Conservation (phyloP, 768 basidiomycete species). For the Amanita polypyramis region DNA sequence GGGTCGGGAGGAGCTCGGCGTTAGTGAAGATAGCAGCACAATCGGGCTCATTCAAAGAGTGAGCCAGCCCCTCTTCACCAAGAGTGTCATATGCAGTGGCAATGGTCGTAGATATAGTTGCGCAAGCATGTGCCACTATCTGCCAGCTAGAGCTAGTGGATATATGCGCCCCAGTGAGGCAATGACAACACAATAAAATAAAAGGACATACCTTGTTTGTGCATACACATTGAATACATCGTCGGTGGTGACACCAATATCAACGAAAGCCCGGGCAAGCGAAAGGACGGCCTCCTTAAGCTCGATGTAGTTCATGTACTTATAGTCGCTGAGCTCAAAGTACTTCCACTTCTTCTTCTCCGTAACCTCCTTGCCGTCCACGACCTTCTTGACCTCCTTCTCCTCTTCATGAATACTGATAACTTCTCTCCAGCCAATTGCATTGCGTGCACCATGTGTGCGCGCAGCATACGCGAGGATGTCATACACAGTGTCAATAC, state of each 20-base stretch:
- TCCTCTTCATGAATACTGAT: conserved; percentile 68
- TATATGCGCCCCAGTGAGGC: conserved; percentile 7
- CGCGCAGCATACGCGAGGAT: conserved; percentile 64
- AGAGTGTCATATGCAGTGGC: conserved; percentile 97
- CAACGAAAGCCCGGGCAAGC: conserved; percentile 61
- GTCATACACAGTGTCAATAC: conserved; percentile 76
- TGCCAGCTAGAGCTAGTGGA: conserved; percentile 71
- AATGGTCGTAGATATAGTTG: conserved; percentile 66
- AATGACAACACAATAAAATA: not conserved
- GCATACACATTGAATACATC: conserved; percentile 90
- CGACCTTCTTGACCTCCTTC: conserved; percentile 79
- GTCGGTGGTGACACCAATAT: conserved; percentile 54
- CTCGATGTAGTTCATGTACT: conserved; percentile 68
- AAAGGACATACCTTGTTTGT: conserved; percentile 54
- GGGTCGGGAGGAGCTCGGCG: conserved; percentile 74
- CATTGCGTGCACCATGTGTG: conserved; percentile 64
- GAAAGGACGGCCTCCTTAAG: conserved; percentile 54
- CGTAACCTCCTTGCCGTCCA: conserved; percentile 71
- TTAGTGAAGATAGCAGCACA: conserved; percentile 87
- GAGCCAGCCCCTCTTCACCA: conserved; percentile 77
- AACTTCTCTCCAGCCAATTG: conserved; percentile 73
- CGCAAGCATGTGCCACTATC: conserved; percentile 73
- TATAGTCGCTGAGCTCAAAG: conserved; percentile 85
- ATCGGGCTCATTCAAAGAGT: conserved; percentile 79
- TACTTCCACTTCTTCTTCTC: conserved; percentile 97